Conservation (phyloP, 805 yeast species). For the Ogataea thermomethanolica region DNA sequence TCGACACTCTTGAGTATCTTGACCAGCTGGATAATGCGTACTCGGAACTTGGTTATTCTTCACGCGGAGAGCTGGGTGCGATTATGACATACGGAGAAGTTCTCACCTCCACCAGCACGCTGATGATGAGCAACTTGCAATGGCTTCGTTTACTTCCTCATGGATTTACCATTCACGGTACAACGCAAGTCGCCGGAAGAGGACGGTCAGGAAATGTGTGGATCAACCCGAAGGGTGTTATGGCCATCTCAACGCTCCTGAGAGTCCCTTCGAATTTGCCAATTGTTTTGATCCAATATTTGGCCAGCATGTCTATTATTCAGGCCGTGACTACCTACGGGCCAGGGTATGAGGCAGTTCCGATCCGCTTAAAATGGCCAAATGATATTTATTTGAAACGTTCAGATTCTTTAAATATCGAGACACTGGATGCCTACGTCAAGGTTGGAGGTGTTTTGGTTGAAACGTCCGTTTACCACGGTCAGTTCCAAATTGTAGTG, state of each 20-base stretch:
- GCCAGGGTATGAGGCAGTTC: conserved; percentile 58
- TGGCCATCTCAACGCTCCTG: conserved; percentile 74
- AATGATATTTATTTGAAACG: conserved; percentile 80
- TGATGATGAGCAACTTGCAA: conserved; percentile 69
- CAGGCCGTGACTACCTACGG: conserved; percentile 66
- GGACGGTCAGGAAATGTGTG: conserved; percentile 95
- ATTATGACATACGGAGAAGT: conserved; percentile 78
- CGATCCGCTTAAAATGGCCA: conserved; percentile 92
- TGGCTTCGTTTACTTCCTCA: conserved; percentile 60
- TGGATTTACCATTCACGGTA: conserved; percentile 69
- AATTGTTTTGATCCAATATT: conserved; percentile 82
- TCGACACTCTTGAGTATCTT: conserved; percentile 60
- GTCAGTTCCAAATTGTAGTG: conserved; percentile 62
- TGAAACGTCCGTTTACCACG: conserved; percentile 65
- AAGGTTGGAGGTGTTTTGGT: conserved; percentile 85
- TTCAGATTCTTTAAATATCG: conserved; percentile 46
- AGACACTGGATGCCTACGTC: conserved; percentile 41
- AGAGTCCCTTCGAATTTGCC: conserved; percentile 53
- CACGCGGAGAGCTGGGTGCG: conserved; percentile 51
- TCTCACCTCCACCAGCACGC: conserved; percentile 78
- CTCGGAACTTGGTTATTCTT: conserved; percentile 25
- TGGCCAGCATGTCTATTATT: conserved; percentile 77
- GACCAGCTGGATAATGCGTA: conserved; percentile 36
- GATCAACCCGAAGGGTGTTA: conserved; percentile 91
- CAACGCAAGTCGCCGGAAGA: conserved; percentile 83